Conservation (phyloP, 1,284 basidiomycete species). For the Neonothopanus nambi region DNA sequence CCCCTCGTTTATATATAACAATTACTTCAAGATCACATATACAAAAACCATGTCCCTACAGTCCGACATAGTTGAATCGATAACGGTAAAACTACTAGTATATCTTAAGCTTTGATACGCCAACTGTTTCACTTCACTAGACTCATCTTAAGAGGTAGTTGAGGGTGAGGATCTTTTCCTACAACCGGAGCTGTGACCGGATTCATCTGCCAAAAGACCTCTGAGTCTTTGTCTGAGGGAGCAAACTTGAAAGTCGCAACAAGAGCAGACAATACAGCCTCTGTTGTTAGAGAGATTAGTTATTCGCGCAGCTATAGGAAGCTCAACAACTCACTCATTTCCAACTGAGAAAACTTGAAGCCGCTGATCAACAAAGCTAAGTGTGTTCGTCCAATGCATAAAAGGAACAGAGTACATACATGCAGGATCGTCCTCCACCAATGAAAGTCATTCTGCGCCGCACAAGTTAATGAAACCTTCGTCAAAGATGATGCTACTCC, state of each 20-base stretch:
- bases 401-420: conserved; percentile 14
- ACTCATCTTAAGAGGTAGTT: conserved; percentile 4
- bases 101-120: no score
- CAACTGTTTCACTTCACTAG: background rate
- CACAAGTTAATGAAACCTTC: background rate
- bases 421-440: conserved; percentile 30
- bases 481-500: no score
- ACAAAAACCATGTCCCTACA: no score
- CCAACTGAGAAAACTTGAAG: conserved; percentile 12
- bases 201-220: conserved; percentile 25
- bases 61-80: no score
- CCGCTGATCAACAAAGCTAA: background rate
- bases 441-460: conserved; percentile 31
- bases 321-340: conserved; percentile 8
- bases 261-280: conserved; percentile 15
- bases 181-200: conserved; percentile 20
- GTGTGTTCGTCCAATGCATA: background rate
- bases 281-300: no score
- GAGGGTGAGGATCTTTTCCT: conserved; percentile 1
- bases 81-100: no score
- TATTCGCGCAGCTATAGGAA: no score
- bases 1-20: no score
- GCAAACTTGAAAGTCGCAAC: conserved; percentile 22
- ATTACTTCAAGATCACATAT: no score
- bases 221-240: conserved; percentile 14